Base-by-base conservation (phyloP, 192 early-diverging fungal genomes). In the Phycomyces nitens region DNA sequence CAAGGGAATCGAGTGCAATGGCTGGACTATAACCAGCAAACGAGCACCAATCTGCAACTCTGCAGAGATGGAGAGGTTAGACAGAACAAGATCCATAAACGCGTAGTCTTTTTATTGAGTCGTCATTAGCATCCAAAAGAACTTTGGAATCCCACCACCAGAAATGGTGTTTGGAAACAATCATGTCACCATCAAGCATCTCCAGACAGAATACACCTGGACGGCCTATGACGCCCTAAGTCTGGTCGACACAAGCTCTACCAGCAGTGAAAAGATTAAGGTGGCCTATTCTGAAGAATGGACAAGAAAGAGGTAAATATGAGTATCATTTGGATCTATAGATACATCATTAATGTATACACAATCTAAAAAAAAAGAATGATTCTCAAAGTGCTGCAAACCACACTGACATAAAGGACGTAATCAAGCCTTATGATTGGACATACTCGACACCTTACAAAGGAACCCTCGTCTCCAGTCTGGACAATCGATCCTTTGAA, bases 121-220 rank as follows among this genome's bases (percentile, higher is more conserved):
- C 7, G 29, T 7, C 2, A 34, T 34, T 34, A 85, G 84, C 20
- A 70, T 77, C 10, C 72, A 83, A 39, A 70, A 79, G 41, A 74
- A 83, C 22, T 68, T 88, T 53, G 80, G 80, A 6, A 83, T 96
- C 51, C 90, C 89, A 38, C 82, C 89, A 15, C 96, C 96, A 27
- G 96, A 98, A 77, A 98, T 98, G 96, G 89, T 95, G 34, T 98
- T 96, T 86, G 94, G 94, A 51, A 85, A 89, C 80, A 95, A 94
- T 78, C 79, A 77, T 62, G 76, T 98, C 23, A 72, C 64, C 5
- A 60, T 92, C 40, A 50, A 69, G 27, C 85, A 94, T 2, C 75
- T 79, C 14, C 86, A 80, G 22, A 64, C 86, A 49, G 63, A 75
- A 20, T 64, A 90, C 18, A 72, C 68, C 27, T 90, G 91, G 56